These are phyloP conservation scores for Trichoderma virens DNA, from an alignment of 495 filamentous ascomycete genomes.

Conservation along the genomic window DNA sequence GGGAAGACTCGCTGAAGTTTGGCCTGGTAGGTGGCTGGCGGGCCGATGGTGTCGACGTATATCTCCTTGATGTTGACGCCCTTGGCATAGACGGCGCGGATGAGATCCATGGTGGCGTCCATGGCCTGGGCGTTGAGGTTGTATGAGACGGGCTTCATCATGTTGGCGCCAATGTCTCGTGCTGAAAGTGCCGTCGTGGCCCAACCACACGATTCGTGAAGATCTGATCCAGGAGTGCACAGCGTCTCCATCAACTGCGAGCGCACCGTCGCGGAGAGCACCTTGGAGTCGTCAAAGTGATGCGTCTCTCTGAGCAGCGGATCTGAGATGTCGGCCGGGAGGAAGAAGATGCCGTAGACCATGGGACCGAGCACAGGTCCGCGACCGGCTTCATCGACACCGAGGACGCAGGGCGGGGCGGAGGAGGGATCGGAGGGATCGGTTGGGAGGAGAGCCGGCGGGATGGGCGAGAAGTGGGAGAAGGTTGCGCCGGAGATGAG, in stretches of 20 bases:
- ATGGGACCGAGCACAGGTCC: conserved; percentile 95
- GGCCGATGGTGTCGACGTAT: conserved; percentile 92
- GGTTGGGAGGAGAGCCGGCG: conserved; percentile 39
- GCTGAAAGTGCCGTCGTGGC: conserved; percentile 75
- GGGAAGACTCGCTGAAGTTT: conserved; percentile 82
- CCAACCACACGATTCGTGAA: conserved; percentile 69
- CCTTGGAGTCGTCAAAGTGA: conserved; percentile 89
- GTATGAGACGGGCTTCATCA: conserved; percentile 64
- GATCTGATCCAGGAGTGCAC: conserved; percentile 56
- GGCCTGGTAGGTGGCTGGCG: conserved; percentile 70
- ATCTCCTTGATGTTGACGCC: conserved; percentile 80
- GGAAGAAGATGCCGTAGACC: conserved; percentile 90
- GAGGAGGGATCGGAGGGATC: conserved; percentile 24
- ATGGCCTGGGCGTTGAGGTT: conserved; percentile 98
- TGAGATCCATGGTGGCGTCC: conserved; percentile 86
- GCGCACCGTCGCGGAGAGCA: conserved; percentile 65
- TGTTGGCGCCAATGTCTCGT: conserved; percentile 71
- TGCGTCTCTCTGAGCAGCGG: conserved; percentile 67
- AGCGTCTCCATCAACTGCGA: conserved; percentile 66
- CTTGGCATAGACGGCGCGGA: conserved; percentile 60
- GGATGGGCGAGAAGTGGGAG: conserved; percentile 73
- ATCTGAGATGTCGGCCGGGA: conserved; percentile 59
- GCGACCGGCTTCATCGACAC: conserved; percentile 92
- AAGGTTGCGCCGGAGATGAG: conserved; percentile 72
- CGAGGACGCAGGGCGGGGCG: conserved; percentile 46